phyloP scores from a whole-genome alignment of 768 basidiomycete genomes.

The Russula emetica region DNA sequence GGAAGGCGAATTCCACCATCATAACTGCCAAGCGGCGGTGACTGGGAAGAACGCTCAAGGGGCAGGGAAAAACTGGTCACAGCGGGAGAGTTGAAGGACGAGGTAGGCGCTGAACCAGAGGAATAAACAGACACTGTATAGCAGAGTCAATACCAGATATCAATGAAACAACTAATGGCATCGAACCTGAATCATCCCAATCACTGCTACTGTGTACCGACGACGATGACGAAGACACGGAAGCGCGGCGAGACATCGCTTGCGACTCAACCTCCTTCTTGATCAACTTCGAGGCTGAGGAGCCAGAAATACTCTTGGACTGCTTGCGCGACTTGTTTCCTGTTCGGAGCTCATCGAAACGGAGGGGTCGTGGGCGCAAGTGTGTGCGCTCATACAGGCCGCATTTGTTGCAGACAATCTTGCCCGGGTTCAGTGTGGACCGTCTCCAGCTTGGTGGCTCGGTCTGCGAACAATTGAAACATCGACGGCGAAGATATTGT shows the following conservation, averaged over 20 bases:
- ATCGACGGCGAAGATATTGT: conserved; percentile 80
- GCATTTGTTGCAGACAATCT: conserved; percentile 94
- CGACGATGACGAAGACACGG: conserved; percentile 56
- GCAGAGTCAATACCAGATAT: conserved; percentile 17
- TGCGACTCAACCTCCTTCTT: conserved; percentile 54
- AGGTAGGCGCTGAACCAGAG: conserved; percentile 55
- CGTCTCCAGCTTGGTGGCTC: conserved; percentile 88
- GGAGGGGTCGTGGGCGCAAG: conserved; percentile 72
- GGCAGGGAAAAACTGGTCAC: conserved; percentile 57
- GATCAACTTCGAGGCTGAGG: conserved; percentile 37
- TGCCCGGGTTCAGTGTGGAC: conserved; percentile 82
- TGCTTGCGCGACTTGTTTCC: conserved; percentile 79
- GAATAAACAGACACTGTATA: conserved; percentile 40
- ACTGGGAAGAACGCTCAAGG: conserved; percentile 41
- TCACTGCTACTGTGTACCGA: conserved; percentile 63
- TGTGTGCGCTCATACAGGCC: conserved; percentile 89
- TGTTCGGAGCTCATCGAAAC: conserved; percentile 82
- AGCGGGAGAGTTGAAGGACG: conserved; percentile 65
- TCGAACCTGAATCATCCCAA: conserved; percentile 73
- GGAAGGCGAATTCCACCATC: conserved; percentile 70
- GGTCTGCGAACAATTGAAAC: conserved; percentile 90
- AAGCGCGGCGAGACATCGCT: conserved; percentile 50
- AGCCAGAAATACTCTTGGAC: conserved; percentile 37
- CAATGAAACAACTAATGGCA: conserved; percentile 30
- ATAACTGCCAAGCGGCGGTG: conserved; percentile 34